These are phyloP conservation scores for Linnemannia hyalina DNA, from an alignment of 192 early-diverging fungal species.

Conservation along the genomic window DNA sequence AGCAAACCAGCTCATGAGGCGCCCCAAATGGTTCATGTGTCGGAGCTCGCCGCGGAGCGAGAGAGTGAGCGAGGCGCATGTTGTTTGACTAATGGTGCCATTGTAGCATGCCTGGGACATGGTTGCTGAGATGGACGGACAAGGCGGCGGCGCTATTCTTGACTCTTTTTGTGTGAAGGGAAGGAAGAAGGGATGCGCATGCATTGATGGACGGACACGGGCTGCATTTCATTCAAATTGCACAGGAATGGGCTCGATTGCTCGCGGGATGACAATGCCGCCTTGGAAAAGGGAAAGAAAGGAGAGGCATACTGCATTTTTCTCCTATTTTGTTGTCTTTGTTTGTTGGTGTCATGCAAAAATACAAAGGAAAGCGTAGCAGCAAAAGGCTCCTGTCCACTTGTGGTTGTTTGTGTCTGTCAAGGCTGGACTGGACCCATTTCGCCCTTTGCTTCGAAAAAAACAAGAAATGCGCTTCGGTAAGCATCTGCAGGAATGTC, in stretches of 20 bases:
- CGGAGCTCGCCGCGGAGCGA: background rate
- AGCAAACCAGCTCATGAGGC: background rate
- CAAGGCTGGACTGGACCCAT: background rate
- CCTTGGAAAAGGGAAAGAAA: background rate
- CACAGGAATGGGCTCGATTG: background rate
- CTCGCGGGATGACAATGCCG: constrained; percentile 4
- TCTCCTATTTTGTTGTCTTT: background rate
- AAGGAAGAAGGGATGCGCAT: background rate
- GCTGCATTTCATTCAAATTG: background rate
- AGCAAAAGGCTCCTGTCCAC: too few relatives aligned
- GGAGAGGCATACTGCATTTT: background rate
- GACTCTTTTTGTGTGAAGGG: background rate
- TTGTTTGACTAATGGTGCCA: background rate
- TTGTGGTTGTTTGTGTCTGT: background rate
- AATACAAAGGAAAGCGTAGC: background rate
- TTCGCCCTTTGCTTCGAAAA: background rate
- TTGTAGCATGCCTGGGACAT: too few relatives aligned
- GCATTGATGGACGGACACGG: background rate
- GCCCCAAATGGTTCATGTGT: background rate
- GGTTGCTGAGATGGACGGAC: too few relatives aligned
- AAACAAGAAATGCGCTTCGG: background rate
- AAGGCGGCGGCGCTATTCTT: background rate
- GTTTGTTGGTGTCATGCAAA: background rate
- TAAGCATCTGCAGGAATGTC: constrained; percentile 8
- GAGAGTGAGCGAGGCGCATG: background rate